These are phyloP conservation scores for Populus hybrid DNA, from an alignment of 441 rosid genomes.

Conservation along the genomic window DNA sequence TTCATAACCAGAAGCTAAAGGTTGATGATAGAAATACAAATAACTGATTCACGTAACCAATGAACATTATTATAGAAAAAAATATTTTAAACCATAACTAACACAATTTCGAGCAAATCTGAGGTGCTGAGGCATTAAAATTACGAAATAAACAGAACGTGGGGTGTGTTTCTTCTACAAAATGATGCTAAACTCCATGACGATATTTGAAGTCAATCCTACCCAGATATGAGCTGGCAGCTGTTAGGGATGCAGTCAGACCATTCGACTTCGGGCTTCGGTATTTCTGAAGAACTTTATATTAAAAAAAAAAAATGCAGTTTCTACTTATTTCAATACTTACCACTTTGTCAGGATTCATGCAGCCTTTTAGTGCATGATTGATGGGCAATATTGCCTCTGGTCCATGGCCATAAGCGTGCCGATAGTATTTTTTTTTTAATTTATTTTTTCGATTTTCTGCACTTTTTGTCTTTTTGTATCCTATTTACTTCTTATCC, in stretches of 20 bases:
- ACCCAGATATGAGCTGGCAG: too few relatives aligned
- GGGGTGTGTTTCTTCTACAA: too few relatives aligned
- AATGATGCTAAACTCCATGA: not conserved
- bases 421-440: not conserved
- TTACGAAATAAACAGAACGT: too few relatives aligned
- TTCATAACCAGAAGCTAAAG: slow-evolving; percentile 48
- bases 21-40: slow-evolving; percentile 24
- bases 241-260: not conserved
- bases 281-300: not conserved
- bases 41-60: too few relatives aligned
- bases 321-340: not conserved
- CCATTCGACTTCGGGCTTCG: not conserved
- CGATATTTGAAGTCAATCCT: too few relatives aligned
- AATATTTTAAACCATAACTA: too few relatives aligned
- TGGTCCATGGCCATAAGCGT: not conserved
- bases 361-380: slow-evolving; percentile 15
- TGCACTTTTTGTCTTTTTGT: not conserved
- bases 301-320: not conserved
- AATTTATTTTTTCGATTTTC: not conserved
- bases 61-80: too few relatives aligned
- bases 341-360: not conserved
- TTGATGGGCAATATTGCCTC: not conserved
- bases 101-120: too few relatives aligned
- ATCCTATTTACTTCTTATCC: not conserved
- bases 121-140: not conserved